Base-by-base conservation (phyloP, 345 rosid genomes). In the Heritiera fomes region DNA sequence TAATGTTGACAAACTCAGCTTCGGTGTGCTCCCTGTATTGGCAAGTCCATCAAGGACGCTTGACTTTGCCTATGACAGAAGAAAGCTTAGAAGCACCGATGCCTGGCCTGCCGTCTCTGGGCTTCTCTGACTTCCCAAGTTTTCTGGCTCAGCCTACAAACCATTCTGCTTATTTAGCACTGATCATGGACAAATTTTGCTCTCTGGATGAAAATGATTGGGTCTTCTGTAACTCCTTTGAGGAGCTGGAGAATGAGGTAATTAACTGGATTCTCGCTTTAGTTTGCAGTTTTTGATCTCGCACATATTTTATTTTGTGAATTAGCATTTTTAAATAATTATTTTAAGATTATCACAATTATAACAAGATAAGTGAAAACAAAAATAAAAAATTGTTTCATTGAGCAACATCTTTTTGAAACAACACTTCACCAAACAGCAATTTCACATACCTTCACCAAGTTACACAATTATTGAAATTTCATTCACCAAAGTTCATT, bases 171-270 rank as follows among this genome's bases (percentile, higher is more conserved):
- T 88, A 87, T 81, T 76, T 87, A 79, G 81, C 79, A 64, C 30
- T 70, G 38, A 80, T 84, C 70, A 40, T 89, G 83, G 88, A 86
- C 52, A 47, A 20, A 20, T 56, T 79, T 58, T 38, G 71, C 9
- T 32, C 4, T 18, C 76, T 84, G 55, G 76, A 78, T 12, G 20
- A 76, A 73, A 77, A 65, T 78, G 85, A 89, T 53, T 85, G 86
- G 89, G 86, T 87, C 50, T 71, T 89, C 76, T 84, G 87, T 75
- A 89, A 87, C 80, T 84, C 88, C 47, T 85, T 83, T 50, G 79
- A 83, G 52, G 89, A 83, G 74, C 85, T 89, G 71, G 90, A 87
- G 78, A 68, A 52, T 59, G 87, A 86, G 90, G 90, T 87, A 81
- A 75, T 12, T 60, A 20, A n/a, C 45, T 15, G 6, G 8, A 13